Conservation (phyloP, 352 stramenopile genomes). For the Halophytophthora polymorphica region DNA sequence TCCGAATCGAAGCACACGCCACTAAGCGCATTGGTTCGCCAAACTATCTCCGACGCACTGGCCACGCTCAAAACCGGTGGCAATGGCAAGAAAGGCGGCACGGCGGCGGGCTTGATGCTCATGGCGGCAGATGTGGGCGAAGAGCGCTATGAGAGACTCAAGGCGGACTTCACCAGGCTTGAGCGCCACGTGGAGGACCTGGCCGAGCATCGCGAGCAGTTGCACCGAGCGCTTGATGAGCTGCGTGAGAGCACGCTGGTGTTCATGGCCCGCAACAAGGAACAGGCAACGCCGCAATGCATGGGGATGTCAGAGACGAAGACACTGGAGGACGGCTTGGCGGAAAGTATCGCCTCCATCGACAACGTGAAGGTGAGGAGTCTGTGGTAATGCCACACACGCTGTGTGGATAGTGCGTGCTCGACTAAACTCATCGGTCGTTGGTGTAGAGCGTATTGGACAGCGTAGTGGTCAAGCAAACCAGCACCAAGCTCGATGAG, state of each 20-base stretch:
- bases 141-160: slow-evolving; percentile 35
- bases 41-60: slow-evolving; percentile 3
- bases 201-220: slow-evolving; percentile 17
- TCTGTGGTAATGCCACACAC: slow-evolving; percentile 8
- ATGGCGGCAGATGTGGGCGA: slow-evolving; percentile 10
- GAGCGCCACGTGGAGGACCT: slow-evolving; percentile 30
- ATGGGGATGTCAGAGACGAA: not conserved
- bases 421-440: too few species aligned
- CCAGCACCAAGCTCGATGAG: slow-evolving; percentile 28
- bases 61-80: slow-evolving; percentile 6
- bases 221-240: slow-evolving; percentile 21
- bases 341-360: slow-evolving; percentile 1
- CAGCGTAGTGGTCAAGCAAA: slow-evolving; percentile 26
- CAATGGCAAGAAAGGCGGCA: slow-evolving; percentile 3
- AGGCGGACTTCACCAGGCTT: slow-evolving; percentile 22
- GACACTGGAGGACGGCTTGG: not conserved
- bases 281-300: not conserved
- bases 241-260: slow-evolving; percentile 12
- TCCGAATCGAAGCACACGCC: not conserved
- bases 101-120: slow-evolving; percentile 3
- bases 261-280: too few species aligned
- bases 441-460: slow-evolving; percentile 21
- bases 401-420: too few species aligned
- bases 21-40: slow-evolving; percentile 1
- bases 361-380: slow-evolving; percentile 10